Evolutionary conservation across 2,329 filamentous ascomycete genomes (phyloP).

Genomic region (Pseudogymnoascus sp.): DNA sequence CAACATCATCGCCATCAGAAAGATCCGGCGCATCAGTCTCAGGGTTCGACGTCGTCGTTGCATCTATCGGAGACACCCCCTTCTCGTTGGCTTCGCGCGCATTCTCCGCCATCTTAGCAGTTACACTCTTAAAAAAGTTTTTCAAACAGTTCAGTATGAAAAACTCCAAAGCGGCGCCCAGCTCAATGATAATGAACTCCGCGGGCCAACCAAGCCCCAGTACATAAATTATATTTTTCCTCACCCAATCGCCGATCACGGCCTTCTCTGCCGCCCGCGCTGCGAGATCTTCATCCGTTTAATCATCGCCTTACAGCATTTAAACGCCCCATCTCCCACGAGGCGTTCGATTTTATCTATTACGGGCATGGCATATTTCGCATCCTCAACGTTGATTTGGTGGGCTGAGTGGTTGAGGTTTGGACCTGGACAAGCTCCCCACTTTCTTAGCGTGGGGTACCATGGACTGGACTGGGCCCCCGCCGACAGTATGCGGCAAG

Average conservation of each 20-base stretch:
- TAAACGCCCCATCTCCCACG: neutral
- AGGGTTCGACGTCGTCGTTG: neutral
- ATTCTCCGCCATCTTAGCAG: neutral
- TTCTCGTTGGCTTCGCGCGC: neutral
- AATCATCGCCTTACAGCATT: slow-evolving; percentile 2
- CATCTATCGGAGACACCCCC: neutral
- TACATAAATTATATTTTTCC: neutral
- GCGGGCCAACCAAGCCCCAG: neutral
- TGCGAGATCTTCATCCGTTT: slow-evolving; percentile 3
- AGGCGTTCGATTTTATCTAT: neutral
- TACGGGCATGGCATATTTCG: neutral
- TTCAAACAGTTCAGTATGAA: neutral
- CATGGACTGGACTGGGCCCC: neutral
- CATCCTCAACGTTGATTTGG: neutral
- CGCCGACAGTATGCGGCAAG: slow-evolving; percentile 1
- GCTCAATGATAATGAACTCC: neutral
- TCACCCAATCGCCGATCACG: slow-evolving; percentile 6
- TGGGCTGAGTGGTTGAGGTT: neutral
- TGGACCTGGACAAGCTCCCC: neutral
- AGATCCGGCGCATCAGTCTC: neutral
- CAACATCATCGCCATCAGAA: slow-evolving; percentile 18
- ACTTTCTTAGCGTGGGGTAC: neutral
- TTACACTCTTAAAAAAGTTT: neutral
- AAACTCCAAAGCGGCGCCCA: neutral
- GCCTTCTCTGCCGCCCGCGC: neutral